Base-by-base conservation (phyloP, 1,284 basidiomycete genomes). In the Tilletia setariae region DNA sequence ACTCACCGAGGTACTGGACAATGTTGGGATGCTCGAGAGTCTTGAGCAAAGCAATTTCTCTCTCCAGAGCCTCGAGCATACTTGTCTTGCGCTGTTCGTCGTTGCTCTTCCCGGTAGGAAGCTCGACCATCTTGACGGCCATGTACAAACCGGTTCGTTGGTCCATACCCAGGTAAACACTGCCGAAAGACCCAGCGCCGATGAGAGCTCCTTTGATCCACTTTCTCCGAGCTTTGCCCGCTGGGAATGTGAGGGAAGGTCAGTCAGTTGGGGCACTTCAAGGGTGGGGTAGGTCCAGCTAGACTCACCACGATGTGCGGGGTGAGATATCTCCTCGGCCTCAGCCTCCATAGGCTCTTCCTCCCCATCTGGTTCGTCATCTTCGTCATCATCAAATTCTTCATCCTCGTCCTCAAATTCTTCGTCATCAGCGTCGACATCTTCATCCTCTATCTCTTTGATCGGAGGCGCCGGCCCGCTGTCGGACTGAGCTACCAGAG, bases 131-230 rank as follows among this genome's bases (percentile, higher is more conserved):
- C 85, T 98, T 98, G 74, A 99, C 96, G 30, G 96, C 96, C 96
- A 99, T 98, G 70, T 98, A 86, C 13, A 94, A 86, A 35, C 96
- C 96, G 63, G 88, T 92, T 44, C 90, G 88, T 0, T 94, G 92
- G 83, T 97, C 94, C 94, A 98, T 97, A 43, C 94, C 96, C 16
- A 99, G 89, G 84, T 93, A 83, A 8, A 84, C 83, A 44, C 82
- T 81, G 43, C 80, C 80, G 44, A 81, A 82, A 9, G 79, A 82
- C 0, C 96, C 96, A 25, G 93, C 91, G 67, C 96, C 96, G 76
- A 99, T 98, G 72, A 98, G 87, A 2, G 95, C 95, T 64, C 96
- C 96, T 78, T 96, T 97, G 85, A 98, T 94, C 96, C 96, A 99
- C 84, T 97, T 96, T 82, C 91, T 13, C 13, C 63, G 44, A 16